These are phyloP conservation scores for Aspergillus bertholletiae DNA, from an alignment of 495 filamentous ascomycete species.

Conservation along the genomic window DNA sequence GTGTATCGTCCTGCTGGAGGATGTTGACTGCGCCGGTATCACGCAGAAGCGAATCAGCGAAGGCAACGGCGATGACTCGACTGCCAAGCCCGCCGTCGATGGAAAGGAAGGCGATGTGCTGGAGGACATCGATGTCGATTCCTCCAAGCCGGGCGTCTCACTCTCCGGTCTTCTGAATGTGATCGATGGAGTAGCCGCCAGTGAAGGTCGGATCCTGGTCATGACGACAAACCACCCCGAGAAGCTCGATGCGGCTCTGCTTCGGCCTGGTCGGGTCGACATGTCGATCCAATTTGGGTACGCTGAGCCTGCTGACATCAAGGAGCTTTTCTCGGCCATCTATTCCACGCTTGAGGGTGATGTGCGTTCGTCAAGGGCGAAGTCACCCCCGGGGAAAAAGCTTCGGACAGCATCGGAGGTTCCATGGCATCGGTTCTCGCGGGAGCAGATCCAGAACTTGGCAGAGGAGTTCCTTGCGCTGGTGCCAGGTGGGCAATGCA, in stretches of 20 bases:
- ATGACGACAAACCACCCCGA: constrained; percentile 85
- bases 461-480: constrained; percentile 55
- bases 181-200: constrained; percentile 74
- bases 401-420: not conserved
- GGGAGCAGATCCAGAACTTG: constrained; percentile 31
- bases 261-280: constrained; percentile 75
- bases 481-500: constrained; percentile 63
- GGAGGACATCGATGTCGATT: not conserved
- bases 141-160: constrained; percentile 40
- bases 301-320: constrained; percentile 57
- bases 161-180: constrained; percentile 77
- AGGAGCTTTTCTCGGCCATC: constrained; percentile 68
- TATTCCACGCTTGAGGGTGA: constrained; percentile 46
- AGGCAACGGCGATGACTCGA: not conserved
- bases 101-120: not conserved
- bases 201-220: constrained; percentile 73
- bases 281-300: constrained; percentile 68
- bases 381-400: constrained; percentile 1
- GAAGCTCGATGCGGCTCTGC: constrained; percentile 70
- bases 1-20: constrained; percentile 48
- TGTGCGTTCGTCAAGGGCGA: constrained; percentile 9
- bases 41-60: constrained; percentile 43
- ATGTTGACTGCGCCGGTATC: constrained; percentile 51
- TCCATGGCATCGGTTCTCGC: constrained; percentile 5
- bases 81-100: not conserved